Conservation (phyloP, 2,329 filamentous ascomycete genomes). For the Mollisia scopiformis region DNA sequence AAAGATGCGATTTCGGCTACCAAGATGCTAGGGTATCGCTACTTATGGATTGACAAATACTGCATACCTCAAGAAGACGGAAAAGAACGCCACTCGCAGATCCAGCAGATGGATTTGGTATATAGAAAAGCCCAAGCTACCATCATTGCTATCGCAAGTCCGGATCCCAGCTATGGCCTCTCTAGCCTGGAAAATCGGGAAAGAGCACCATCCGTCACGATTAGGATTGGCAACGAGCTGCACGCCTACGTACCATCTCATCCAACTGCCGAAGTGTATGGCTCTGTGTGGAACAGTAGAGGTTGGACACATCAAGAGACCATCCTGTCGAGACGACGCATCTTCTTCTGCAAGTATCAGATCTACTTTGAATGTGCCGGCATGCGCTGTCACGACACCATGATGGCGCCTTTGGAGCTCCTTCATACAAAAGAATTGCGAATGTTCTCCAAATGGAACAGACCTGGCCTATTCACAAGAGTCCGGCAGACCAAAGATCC, state of each 20-base stretch:
- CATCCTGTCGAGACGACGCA: constrained; percentile 23
- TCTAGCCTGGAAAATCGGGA: background rate
- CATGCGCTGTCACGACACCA: constrained; percentile 4
- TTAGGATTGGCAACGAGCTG: background rate
- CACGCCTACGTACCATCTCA: constrained; percentile 5
- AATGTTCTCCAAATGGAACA: constrained; percentile 6
- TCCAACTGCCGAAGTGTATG: constrained; percentile 94
- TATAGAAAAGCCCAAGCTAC: constrained; percentile 12
- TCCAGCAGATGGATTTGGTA: constrained; percentile 17
- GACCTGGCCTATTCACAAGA: constrained; percentile 1
- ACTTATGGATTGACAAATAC: constrained; percentile 19
- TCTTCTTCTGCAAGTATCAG: constrained; percentile 36
- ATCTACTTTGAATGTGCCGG: constrained; percentile 23
- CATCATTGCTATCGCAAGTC: constrained; percentile 12
- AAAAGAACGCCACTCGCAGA: constrained; percentile 6
- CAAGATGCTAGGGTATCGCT: constrained; percentile 15
- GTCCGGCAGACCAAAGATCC: constrained; percentile 3
- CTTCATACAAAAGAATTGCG: constrained; percentile 4
- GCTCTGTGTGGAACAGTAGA: constrained; percentile 55
- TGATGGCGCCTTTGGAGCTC: background rate
- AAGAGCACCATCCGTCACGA: constrained; percentile 2
- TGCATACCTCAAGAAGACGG: constrained; percentile 11
- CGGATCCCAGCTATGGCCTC: background rate
- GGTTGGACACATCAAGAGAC: constrained; percentile 42
- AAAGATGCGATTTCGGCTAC: constrained; percentile 12